Evolutionary conservation across 2,329 filamentous ascomycete species (phyloP).

Genomic region (Colletotrichum caudatum): DNA sequence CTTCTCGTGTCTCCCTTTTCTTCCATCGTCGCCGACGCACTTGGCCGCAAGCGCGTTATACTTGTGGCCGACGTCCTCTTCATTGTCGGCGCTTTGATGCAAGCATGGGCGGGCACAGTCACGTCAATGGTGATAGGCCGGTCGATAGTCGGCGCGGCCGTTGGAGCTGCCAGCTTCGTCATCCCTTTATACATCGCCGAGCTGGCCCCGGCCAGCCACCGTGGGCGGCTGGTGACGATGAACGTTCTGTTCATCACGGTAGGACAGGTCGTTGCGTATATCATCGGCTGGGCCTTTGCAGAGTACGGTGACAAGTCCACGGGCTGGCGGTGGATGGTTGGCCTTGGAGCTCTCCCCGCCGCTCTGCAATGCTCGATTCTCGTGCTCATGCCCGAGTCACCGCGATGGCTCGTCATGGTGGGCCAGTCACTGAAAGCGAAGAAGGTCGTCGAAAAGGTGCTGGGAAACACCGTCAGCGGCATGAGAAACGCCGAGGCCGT

Average conservation of each 20-base stretch:
- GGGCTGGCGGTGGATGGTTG: constrained; percentile 94
- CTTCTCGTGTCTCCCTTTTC: constrained; percentile 73
- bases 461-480: constrained; percentile 63
- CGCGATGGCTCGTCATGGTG: constrained; percentile 84
- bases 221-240: constrained; percentile 85
- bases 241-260: constrained; percentile 86
- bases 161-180: constrained; percentile 83
- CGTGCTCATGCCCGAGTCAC: constrained; percentile 85
- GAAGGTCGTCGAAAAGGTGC: constrained; percentile 73
- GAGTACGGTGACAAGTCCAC: constrained; percentile 61
- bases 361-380: constrained; percentile 77
- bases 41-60: constrained; percentile 73
- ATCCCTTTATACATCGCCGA: constrained; percentile 92
- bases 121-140: constrained; percentile 75
- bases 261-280: constrained; percentile 89
- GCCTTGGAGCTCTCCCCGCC: constrained; percentile 83
- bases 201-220: constrained; percentile 78
- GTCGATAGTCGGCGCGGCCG: constrained; percentile 76
- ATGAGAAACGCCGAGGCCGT: constrained; percentile 67
- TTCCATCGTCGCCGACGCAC: constrained; percentile 71
- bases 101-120: constrained; percentile 71
- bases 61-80: constrained; percentile 76
- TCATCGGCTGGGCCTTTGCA: constrained; percentile 82
- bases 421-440: constrained; percentile 72
- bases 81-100: constrained; percentile 73